These are phyloP conservation scores for Zoysia pacifica DNA, from an alignment of 176 grass and related monocot species.

Conservation along the genomic window DNA sequence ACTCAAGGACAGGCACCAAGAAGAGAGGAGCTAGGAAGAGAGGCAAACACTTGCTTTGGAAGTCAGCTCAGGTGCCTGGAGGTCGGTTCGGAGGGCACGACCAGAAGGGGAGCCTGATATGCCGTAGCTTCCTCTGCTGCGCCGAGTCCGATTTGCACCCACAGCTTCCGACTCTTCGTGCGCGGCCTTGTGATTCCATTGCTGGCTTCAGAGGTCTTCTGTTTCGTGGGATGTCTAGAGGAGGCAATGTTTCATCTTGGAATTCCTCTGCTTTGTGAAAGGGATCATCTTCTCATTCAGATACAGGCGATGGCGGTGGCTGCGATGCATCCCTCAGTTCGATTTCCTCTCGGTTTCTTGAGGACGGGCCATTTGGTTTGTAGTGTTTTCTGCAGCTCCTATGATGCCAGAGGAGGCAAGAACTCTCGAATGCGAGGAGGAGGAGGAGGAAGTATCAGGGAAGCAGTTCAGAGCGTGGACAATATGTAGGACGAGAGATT, in stretches of 20 bases:
- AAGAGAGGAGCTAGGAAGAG: background rate
- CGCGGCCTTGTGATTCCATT: conserved; percentile 52
- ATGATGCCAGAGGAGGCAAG: background rate
- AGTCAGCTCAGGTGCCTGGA: conserved; percentile 63
- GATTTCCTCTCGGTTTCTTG: conserved; percentile 17
- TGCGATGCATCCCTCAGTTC: background rate
- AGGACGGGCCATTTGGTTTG: background rate
- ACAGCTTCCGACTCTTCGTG: background rate
- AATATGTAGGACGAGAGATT: conserved; percentile 24
- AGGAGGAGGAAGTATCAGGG: background rate
- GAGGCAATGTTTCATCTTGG: conserved; percentile 59
- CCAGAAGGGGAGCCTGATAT: conserved; percentile 64
- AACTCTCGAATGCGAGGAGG: conserved; percentile 14
- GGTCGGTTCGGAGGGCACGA: conserved; percentile 79
- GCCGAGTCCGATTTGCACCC: conserved; percentile 41
- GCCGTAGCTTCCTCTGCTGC: conserved; percentile 66
- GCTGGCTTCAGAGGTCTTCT: conserved; percentile 13
- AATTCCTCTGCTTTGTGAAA: conserved; percentile 52
- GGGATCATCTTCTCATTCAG: conserved; percentile 51
- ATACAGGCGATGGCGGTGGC: background rate
- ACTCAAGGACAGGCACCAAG: conserved; percentile 28
- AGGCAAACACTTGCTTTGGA: background rate
- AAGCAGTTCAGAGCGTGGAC: background rate
- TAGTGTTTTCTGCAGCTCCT: conserved; percentile 9
- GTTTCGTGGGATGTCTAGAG: conserved; percentile 16